A percentile compares a stretch with the other conserved stretches of the same genome.
Evolutionary conservation across 345 rosid genomes (phyloP).

Genomic region (Camelina laxa): DNA sequence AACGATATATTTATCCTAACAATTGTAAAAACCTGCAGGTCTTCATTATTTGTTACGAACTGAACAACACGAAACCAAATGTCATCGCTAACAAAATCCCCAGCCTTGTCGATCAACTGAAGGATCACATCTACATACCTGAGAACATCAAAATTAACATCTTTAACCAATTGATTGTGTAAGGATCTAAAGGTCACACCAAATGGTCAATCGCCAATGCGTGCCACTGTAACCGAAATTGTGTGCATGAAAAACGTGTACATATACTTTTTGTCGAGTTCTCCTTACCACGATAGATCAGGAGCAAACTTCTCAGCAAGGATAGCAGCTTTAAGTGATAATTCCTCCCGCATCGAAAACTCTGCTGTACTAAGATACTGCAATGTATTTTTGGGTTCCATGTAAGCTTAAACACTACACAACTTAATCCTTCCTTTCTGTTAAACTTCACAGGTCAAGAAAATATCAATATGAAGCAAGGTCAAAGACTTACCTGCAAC

Average conservation of each 20-base stretch:
- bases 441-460: conserved; percentile 21
- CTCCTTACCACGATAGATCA: conserved; percentile 93
- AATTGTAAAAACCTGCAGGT: conserved; percentile 80
- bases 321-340: conserved; percentile 98
- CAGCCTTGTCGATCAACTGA: conserved; percentile 99
- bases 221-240: background rate
- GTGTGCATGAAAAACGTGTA: background rate
- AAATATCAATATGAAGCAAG: conserved; percentile 7
- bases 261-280: conserved; percentile 5
- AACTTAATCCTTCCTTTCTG: conserved; percentile 27
- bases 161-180: conserved; percentile 20
- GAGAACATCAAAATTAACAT: conserved; percentile 33
- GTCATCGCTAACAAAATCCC: conserved; percentile 99
- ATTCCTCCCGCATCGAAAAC: conserved; percentile 97
- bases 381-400: conserved; percentile 29
- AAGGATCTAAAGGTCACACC: conserved; percentile 14
- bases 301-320: conserved; percentile 99
- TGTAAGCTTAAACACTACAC: conserved; percentile 29
- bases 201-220: conserved; percentile 23
- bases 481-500: conserved; percentile 69
- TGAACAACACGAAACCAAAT: conserved; percentile 99
- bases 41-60: conserved; percentile 97
- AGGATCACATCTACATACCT: conserved; percentile 99
- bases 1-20: background rate
- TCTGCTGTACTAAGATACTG: conserved; percentile 99